Evolutionary conservation across 345 rosid genomes (phyloP), one percentile per base, ranked within the genome.

Genomic region (Hibiscus mutabilis): DNA sequence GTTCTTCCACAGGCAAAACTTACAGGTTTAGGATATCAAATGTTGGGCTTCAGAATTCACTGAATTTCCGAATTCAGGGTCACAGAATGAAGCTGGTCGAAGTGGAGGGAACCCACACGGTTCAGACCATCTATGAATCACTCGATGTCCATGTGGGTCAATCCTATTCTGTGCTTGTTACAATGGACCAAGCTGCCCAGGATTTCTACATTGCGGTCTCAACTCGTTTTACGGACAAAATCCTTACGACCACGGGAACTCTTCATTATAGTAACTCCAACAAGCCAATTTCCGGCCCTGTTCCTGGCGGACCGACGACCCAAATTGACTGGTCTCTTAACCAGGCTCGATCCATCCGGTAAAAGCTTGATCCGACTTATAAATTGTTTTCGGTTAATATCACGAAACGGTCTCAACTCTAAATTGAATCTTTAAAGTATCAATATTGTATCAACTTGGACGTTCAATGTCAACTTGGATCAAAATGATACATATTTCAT

Each of bases 61-160:
- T 94, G 22, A 91, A 86, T 72, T 88, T 94, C 66, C 84, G 89
- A 2, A 84, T 94, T 55, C 83, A 80, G 37, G 92, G 87, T 35
- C 98, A 94, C 82, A 74, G 46, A 46, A 77, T 94, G 93, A 84
- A 82, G 80, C 85, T 94, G 40, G 92, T 94, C 6, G 98, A 94
- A 80, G 96, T 90, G 0, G 97, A 94, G 66, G 98, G 98, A 29
- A 91, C 95, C 16, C 96, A 94, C 78, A 90, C 98, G 0, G 60
- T 89, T 29, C 98, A 94, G 72, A 79, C 84, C 63, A 69, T 78
- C 14, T 88, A 86, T 72, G 74, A 85, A 1, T 85, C 91, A 0
- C 79, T 94, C 15, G 98, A 91, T 72, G 75, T 94, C 60, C 97
- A 91, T 57, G 91, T 88, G 60, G 96, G 98, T 7, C 98, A 94